A percentile compares a stretch with the other conserved stretches of the same genome.
Evolutionary conservation across 208 protist genomes (phyloP).

Genomic region (Leishmania turanica): DNA sequence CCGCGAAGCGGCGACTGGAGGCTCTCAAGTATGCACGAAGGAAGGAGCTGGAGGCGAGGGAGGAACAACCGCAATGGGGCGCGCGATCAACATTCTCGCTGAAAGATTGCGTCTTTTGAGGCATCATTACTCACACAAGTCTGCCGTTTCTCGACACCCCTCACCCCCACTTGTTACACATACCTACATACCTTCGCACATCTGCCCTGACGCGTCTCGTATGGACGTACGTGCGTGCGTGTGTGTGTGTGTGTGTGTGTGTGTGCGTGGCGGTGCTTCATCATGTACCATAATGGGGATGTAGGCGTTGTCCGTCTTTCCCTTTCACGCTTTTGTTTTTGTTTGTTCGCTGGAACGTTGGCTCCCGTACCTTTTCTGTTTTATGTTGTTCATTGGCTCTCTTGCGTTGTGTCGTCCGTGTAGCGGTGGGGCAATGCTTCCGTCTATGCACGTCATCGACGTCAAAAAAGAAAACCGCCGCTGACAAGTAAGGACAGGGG

Average conservation of each 20-base stretch:
- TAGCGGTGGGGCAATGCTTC: background rate
- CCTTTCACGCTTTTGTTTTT: background rate
- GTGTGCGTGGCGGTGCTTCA: background rate
- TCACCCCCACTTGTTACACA: background rate
- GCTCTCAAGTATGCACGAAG: conserved; percentile 21
- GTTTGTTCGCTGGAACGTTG: background rate
- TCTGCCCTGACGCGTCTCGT: background rate
- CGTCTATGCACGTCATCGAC: background rate
- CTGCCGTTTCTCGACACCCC: background rate
- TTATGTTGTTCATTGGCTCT: background rate
- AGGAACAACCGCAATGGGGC: background rate
- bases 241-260: background rate
- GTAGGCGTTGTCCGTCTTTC: background rate
- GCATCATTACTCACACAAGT: background rate
- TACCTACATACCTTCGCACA: background rate
- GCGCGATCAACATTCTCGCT: conserved; percentile 11
- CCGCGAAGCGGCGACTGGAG: conserved; percentile 23
- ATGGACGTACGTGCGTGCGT: background rate
- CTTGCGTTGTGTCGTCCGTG: too few relatives aligned
- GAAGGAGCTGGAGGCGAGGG: background rate
- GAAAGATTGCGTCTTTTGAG: conserved; percentile 32
- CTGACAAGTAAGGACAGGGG: background rate
- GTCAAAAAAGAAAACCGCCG: background rate
- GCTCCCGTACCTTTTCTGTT: background rate
- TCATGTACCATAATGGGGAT: background rate